Evolutionary conservation across 1,139 yeast species (phyloP), one percentile per base, ranked within the genome.

Genomic region (Pneumocystis sp.): DNA sequence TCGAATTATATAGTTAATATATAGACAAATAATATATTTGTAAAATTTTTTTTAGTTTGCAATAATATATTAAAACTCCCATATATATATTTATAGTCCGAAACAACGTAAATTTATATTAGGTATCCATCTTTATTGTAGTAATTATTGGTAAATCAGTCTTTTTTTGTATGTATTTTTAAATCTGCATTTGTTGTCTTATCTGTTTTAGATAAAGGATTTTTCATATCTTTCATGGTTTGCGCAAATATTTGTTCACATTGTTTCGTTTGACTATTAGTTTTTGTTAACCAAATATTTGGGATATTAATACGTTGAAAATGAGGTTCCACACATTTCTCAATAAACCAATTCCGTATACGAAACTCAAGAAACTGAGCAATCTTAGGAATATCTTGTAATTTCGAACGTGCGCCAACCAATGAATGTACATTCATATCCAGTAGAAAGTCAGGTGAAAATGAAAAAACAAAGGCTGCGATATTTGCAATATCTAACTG

Each of bases 301-400:
- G 98, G 98, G 50, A 93, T 76, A 70, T 82, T 82, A 29, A 93
- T 84, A 64, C 88, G 86, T 74, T 89, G 96, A 72, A 86, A 91
- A 69, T 96, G 80, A 0, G 99, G 99, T 70, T 89, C 95, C 7
- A 95, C 95, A 72, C 96, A 89, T 68, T 96, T 80, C 70, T 90
- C 97, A 40, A 86, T 84, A 73, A 95, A 90, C 96, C 97, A 90
- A 68, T 85, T 86, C 69, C 95, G 82, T 63, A 95, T 80, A 69
- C 86, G 85, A 67, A 84, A 83, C 72, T 93, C 97, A 45, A 95
- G 84, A 63, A 95, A 78, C 63, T 89, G 85, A 8, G 96, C 85
- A 57, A 95, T 85, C 72, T 93, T 90, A 10, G 98, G 97, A 17
- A 93, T 90, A 72, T 95, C 93, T 75, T 91, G 96, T 57, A 95